phyloP scores from a whole-genome alignment of 2,329 filamentous ascomycete genomes.

The Metarhizium guizhouense region DNA sequence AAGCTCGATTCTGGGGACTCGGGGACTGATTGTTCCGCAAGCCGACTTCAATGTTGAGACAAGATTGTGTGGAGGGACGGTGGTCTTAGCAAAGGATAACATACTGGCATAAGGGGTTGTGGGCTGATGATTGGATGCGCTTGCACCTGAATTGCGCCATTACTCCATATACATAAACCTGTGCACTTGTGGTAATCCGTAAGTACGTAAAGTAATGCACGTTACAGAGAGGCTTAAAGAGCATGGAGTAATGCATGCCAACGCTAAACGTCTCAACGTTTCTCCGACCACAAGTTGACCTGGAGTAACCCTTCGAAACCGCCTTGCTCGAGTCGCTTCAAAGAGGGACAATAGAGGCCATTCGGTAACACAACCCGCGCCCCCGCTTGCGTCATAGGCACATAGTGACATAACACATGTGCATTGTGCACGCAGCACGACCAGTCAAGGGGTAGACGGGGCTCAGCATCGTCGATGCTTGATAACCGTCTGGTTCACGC shows the following conservation, averaged over 20 bases:
- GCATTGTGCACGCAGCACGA: too few species aligned
- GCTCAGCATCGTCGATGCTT: not conserved
- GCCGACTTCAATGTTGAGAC: not conserved
- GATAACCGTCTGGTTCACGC: not conserved
- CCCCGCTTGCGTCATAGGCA: slow-evolving; percentile 7
- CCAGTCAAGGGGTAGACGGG: not conserved
- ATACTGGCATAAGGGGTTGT: not conserved
- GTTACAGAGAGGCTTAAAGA: not conserved
- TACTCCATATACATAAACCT: not conserved
- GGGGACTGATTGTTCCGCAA: not conserved
- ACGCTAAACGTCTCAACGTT: not conserved
- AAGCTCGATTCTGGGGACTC: not conserved
- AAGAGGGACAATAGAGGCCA: too few species aligned
- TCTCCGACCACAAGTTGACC: too few species aligned
- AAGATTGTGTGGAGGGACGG: too few species aligned
- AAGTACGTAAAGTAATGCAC: too few species aligned
- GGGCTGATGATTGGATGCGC: not conserved
- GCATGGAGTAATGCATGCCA: too few species aligned
- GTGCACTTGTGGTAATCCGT: not conserved
- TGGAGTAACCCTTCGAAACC: too few species aligned
- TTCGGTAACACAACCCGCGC: too few species aligned
- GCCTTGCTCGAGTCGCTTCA: too few species aligned
- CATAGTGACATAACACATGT: not conserved
- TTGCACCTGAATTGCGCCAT: not conserved
- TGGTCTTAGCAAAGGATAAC: too few species aligned